A percentile compares a stretch with the other conserved stretches of the same genome.
phyloP scores from a whole-genome alignment of 768 basidiomycete species.

The Boletus eberwhitei region DNA sequence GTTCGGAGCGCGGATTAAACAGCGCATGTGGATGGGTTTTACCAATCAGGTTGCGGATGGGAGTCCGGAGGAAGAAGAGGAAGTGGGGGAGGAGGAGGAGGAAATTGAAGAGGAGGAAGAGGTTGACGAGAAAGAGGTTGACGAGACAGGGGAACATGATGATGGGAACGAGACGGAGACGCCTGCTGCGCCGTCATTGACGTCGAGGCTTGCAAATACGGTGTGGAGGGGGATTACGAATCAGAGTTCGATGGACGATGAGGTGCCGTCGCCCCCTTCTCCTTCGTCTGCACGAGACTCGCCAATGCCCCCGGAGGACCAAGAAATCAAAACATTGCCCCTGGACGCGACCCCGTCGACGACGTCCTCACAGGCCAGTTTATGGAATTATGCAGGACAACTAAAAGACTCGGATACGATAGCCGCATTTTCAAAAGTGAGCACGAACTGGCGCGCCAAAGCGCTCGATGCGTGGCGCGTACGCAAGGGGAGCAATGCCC shows the following conservation, averaged over 20 bases:
- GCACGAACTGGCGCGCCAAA: slow-evolving; percentile 73
- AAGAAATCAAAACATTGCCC: slow-evolving; percentile 11
- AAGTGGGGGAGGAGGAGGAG: slow-evolving; percentile 36
- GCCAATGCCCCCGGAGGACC: slow-evolving; percentile 20
- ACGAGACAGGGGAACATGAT: slow-evolving; percentile 28
- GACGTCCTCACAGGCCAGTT: slow-evolving; percentile 33
- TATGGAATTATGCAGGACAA: slow-evolving; percentile 75
- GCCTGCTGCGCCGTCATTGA: slow-evolving; percentile 36
- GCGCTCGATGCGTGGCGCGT: slow-evolving; percentile 37
- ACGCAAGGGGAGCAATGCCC: slow-evolving; percentile 15
- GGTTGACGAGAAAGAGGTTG: slow-evolving; percentile 30
- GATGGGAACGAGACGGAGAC: slow-evolving; percentile 49
- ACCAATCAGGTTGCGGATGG: slow-evolving; percentile 47
- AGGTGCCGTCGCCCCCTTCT: slow-evolving; percentile 41
- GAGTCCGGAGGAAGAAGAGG: slow-evolving; percentile 26
- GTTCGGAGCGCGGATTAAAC: slow-evolving; percentile 54
- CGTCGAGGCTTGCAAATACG: slow-evolving; percentile 55
- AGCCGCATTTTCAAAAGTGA: slow-evolving; percentile 67
- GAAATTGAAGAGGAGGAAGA: slow-evolving; percentile 33
- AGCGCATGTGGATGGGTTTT: slow-evolving; percentile 67
- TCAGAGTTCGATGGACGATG: slow-evolving; percentile 66
- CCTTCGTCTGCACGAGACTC: slow-evolving; percentile 31
- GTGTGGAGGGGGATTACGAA: slow-evolving; percentile 79
- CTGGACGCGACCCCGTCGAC: slow-evolving; percentile 13
- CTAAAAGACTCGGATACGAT: slow-evolving; percentile 69